phyloP scores from a whole-genome alignment of 2,329 filamentous ascomycete species.

The Ophiostoma tasmaniense region DNA sequence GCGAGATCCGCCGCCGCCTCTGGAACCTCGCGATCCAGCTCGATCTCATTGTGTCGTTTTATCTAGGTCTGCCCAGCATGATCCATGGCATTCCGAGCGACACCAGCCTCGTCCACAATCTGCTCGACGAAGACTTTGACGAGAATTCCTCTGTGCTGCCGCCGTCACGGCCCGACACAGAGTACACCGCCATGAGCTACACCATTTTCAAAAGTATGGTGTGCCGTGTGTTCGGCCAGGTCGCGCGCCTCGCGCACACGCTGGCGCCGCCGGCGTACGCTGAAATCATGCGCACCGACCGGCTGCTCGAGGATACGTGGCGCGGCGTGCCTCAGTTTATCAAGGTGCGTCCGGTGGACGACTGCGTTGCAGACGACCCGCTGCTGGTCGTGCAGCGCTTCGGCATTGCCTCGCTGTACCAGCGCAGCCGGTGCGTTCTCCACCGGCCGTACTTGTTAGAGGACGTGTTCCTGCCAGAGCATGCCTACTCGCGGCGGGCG shows the following conservation, averaged over 20 bases:
- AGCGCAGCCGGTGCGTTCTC: constrained; percentile 48
- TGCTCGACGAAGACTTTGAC: constrained; percentile 58
- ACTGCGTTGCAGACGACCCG: constrained; percentile 41
- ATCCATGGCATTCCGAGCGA: constrained; percentile 56
- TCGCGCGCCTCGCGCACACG: constrained; percentile 42
- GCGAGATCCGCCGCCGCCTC: constrained; percentile 45
- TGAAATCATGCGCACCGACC: constrained; percentile 43
- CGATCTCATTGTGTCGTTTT: constrained; percentile 57
- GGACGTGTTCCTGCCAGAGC: constrained; percentile 33
- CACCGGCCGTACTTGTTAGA: constrained; percentile 46
- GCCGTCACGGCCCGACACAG: constrained; percentile 44
- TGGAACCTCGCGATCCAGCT: constrained; percentile 50
- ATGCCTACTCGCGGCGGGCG: constrained; percentile 43
- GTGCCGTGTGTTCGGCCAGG: constrained; percentile 40
- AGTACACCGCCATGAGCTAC: constrained; percentile 52
- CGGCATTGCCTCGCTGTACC: constrained; percentile 43
- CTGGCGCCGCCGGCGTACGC: constrained; percentile 39
- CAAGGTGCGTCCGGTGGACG: constrained; percentile 39
- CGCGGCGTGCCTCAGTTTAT: constrained; percentile 39
- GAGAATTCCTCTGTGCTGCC: constrained; percentile 48
- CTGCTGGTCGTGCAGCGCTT: constrained; percentile 44
- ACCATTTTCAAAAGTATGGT: constrained; percentile 43
- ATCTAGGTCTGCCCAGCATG: constrained; percentile 60
- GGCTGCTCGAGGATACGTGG: constrained; percentile 38
- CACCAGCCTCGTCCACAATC: constrained; percentile 51